Evolutionary conservation across 2,329 filamentous ascomycete species (phyloP), one percentile per base, ranked within the genome.

Genomic region (Teratosphaeria zuluensis): DNA sequence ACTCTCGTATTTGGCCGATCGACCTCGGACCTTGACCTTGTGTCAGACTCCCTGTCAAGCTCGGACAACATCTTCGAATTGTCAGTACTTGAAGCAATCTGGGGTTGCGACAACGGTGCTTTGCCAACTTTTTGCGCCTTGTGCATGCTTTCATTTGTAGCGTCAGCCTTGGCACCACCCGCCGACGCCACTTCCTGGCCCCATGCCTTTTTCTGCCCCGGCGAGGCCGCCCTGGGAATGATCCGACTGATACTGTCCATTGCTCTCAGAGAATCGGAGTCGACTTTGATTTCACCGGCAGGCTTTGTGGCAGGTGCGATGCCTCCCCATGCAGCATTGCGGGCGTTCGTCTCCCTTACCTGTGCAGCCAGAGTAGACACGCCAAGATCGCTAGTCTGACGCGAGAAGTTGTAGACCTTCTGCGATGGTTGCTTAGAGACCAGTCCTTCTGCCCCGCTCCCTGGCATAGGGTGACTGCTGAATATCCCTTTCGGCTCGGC

Each of bases 191-290:
- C 24, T 53, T 60, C 58, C 11, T 14, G 28, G 8, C 56, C 59
- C 59, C 59, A 61, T 30, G 56, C 57, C 42, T 24, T 59, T 6
- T 12, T 31, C 52, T 58, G 51, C 7, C 59, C 59, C 16, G 59
- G 56, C 24, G 59, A 59, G 6, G 28, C 9, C 4, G 56, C 51
- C 16, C 31, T 21, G 9, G 48, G 56, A 21, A 28, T 48, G 19
- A 48, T 48, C 16, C 42, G n/a, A 48, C 42, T 48, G 42, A 48
- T 21, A 38, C 32, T 53, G 42, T 61, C 59, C 7, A 55, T 51
- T 11, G n/a, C 51, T 12, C 56, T n/a, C 30, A 61, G 32, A 5
- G 54, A 30, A 24, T 58, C 42, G 5, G n/a, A 48, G 11, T 48
- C 42, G 6, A 48, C 42, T 48, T 19, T 48, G 42, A 21, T 21